A percentile compares a stretch with the other conserved stretches of the same genome.
Conservation (phyloP, 495 filamentous ascomycete species). For the Lepraria neglecta region DNA sequence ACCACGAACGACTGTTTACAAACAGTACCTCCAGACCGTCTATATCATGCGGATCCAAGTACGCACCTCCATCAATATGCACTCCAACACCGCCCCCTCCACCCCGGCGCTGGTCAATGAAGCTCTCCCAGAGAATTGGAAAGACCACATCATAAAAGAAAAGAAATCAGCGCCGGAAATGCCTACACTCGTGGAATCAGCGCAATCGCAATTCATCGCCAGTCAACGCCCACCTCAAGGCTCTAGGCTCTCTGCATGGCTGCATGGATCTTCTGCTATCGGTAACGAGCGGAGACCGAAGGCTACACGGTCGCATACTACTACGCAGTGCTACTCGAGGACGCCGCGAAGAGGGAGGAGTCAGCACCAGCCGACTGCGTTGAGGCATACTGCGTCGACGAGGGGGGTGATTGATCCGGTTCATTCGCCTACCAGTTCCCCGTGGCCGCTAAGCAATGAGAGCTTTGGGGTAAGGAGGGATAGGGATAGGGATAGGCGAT, state of each 20-base stretch:
- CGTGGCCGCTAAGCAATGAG: slow-evolving; percentile 21
- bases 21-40: neutral
- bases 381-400: slow-evolving; percentile 25
- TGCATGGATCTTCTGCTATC: slow-evolving; percentile 23
- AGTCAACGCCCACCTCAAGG: slow-evolving; percentile 23
- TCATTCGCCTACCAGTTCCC: slow-evolving; percentile 24
- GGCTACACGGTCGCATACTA: slow-evolving; percentile 7
- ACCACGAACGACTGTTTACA: neutral
- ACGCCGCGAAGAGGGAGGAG: slow-evolving; percentile 7
- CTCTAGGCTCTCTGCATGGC: slow-evolving; percentile 23
- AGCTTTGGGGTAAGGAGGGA: slow-evolving; percentile 13
- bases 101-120: slow-evolving; percentile 4
- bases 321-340: slow-evolving; percentile 3
- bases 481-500: neutral
- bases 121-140: slow-evolving; percentile 1
- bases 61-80: slow-evolving; percentile 21
- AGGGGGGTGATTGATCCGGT: slow-evolving; percentile 26
- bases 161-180: neutral
- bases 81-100: slow-evolving; percentile 11
- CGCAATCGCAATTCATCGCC: slow-evolving; percentile 9
- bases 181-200: slow-evolving; percentile 7
- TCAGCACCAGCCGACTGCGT: slow-evolving; percentile 4
- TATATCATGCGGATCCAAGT: slow-evolving; percentile 22
- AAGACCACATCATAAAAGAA: neutral
- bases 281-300: neutral